These are phyloP conservation scores for Phytophthora pini DNA, from an alignment of 352 stramenopile species.

Conservation along the genomic window DNA sequence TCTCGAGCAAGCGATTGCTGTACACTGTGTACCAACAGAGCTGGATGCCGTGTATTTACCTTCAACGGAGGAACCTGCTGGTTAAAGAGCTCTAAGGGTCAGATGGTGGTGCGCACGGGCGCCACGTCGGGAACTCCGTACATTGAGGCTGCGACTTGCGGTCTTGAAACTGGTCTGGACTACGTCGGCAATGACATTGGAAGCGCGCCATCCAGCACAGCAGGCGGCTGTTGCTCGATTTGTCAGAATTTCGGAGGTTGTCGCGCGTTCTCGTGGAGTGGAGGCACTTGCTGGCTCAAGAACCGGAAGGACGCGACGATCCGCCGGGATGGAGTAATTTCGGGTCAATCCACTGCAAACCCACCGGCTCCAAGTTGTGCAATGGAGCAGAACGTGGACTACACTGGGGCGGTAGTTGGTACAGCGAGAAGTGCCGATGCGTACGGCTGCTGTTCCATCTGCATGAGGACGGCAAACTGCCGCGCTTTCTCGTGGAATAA, in stretches of 20 bases:
- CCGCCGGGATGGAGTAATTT: constrained; percentile 18
- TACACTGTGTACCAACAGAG: constrained; percentile 13
- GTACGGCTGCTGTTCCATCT: constrained; percentile 40
- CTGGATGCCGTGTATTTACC: constrained; percentile 42
- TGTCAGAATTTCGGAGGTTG: constrained; percentile 32
- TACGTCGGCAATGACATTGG: constrained; percentile 43
- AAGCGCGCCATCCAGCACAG: constrained; percentile 10
- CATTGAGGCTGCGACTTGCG: constrained; percentile 21
- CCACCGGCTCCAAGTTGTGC: constrained; percentile 32
- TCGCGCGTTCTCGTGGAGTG: constrained; percentile 61
- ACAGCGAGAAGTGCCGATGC: constrained; percentile 20
- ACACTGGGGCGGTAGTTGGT: constrained; percentile 21
- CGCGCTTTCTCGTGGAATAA: constrained; percentile 57
- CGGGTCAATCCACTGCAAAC: constrained; percentile 21
- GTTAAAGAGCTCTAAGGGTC: constrained; percentile 39
- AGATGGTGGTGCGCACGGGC: constrained; percentile 17
- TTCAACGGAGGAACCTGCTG: constrained; percentile 41
- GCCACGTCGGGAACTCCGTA: constrained; percentile 23
- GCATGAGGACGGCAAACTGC: constrained; percentile 35
- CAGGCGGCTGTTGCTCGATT: constrained; percentile 27
- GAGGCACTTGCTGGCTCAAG: constrained; percentile 62
- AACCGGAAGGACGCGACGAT: constrained; percentile 28
- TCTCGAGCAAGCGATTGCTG: constrained; percentile 26
- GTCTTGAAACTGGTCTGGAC: constrained; percentile 32
- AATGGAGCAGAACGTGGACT: constrained; percentile 41